Evolutionary conservation across 2,329 filamentous ascomycete genomes (phyloP).

Genomic region (Fusarium marasasianum): DNA sequence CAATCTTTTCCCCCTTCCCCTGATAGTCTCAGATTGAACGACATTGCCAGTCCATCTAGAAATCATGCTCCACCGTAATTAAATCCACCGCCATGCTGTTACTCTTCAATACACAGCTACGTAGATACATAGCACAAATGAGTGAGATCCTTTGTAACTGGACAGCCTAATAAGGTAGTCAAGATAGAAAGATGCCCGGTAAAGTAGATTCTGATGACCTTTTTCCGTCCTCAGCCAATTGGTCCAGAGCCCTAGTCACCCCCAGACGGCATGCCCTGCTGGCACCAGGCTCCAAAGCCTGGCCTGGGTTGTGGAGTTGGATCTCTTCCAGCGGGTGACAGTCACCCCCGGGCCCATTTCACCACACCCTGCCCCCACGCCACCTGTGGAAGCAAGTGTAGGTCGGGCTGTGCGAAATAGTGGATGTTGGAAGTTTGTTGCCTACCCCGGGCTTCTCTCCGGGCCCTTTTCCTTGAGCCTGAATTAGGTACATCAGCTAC

Average conservation of each 20-base stretch:
- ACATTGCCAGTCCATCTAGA: constrained; percentile 1
- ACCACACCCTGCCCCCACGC: constrained; percentile 38
- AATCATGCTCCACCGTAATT: constrained; percentile 19
- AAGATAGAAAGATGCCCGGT: neutral
- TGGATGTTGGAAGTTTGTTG: constrained; percentile 27
- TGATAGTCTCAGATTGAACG: neutral
- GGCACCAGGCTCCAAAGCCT: neutral
- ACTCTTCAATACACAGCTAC: neutral
- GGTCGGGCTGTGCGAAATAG: constrained; percentile 18
- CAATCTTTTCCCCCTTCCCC: constrained; percentile 24
- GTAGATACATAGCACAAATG: neutral
- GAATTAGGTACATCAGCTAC: constrained; percentile 31
- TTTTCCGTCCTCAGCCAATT: neutral
- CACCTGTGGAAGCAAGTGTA: constrained; percentile 27
- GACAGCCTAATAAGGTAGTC: neutral
- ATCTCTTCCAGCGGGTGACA: constrained; percentile 18
- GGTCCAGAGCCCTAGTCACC: constrained; percentile 2
- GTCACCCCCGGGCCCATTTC: constrained; percentile 32
- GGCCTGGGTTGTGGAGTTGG: neutral
- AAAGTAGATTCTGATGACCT: neutral
- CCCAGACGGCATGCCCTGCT: constrained; percentile 9
- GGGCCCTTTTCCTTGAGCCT: constrained; percentile 32
- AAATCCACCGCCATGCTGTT: constrained; percentile 17
- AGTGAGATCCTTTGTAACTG: neutral
- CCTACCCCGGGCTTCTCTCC: constrained; percentile 42